Conservation (phyloP, 164 flowering plant species). For the Paratinospora sagittata region DNA sequence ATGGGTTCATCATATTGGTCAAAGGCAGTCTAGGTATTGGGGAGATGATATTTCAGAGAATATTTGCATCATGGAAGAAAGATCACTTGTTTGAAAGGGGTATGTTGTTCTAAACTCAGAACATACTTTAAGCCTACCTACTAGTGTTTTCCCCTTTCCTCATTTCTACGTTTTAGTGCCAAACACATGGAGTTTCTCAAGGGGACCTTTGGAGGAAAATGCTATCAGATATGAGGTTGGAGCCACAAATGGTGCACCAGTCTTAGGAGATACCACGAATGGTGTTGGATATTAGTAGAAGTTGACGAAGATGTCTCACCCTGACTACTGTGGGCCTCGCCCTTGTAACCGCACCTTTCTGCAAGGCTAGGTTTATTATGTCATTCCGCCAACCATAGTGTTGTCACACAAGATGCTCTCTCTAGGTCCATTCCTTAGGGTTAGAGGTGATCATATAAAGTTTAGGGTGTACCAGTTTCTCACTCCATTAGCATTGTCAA, state of each 20-base stretch:
- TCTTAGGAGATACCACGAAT: neutral
- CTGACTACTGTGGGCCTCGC: too few relatives aligned
- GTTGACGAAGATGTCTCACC: too few relatives aligned
- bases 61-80: constrained; percentile 4
- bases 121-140: neutral
- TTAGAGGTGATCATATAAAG: too few relatives aligned
- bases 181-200: neutral
- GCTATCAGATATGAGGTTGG: neutral
- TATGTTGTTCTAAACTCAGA: neutral
- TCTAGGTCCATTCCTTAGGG: too few relatives aligned
- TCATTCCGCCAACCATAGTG: too few relatives aligned
- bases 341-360: too few relatives aligned
- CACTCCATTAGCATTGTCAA: too few relatives aligned
- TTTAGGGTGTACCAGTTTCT: too few relatives aligned
- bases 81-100: neutral
- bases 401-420: too few relatives aligned
- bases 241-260: neutral
- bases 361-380: too few relatives aligned
- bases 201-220: neutral
- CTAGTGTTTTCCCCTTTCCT: neutral
- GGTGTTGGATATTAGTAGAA: too few relatives aligned
- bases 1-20: constrained; percentile 4
- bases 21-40: constrained; percentile 3
- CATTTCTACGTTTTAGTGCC: neutral
- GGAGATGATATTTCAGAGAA: neutral